These are phyloP conservation scores for Colletotrichum godetiae DNA, from an alignment of 2,329 filamentous ascomycete species.

Conservation along the genomic window DNA sequence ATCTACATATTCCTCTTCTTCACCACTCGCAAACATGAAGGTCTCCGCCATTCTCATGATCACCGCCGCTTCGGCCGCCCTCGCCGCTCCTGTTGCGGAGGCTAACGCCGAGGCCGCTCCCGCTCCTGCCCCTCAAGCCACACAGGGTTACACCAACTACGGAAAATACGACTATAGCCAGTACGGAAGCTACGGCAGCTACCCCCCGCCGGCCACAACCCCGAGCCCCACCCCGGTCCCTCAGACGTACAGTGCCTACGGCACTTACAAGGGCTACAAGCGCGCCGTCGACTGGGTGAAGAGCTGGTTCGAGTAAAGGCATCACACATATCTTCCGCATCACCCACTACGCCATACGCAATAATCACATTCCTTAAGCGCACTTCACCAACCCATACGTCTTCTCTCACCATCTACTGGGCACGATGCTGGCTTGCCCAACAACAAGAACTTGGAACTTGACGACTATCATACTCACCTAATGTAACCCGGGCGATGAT, in stretches of 20 bases:
- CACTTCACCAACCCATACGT: background rate
- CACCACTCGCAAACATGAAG: constrained; percentile 43
- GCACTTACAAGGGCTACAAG: constrained; percentile 28
- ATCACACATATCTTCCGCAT: background rate
- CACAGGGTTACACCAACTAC: constrained; percentile 26
- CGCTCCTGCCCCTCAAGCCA: background rate
- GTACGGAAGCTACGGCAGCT: constrained; percentile 33
- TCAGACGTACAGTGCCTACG: constrained; percentile 11
- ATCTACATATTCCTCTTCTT: background rate
- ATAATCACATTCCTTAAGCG: background rate
- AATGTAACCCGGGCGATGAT: background rate
- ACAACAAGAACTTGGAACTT: background rate
- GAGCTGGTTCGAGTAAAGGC: background rate
- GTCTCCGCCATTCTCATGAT: constrained; percentile 42
- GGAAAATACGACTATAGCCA: constrained; percentile 19
- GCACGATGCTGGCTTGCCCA: background rate
- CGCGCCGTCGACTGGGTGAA: constrained; percentile 25
- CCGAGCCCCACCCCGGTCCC: background rate
- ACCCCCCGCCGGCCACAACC: constrained; percentile 9
- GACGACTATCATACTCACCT: too few species aligned
- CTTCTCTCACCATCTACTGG: background rate
- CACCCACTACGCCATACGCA: background rate
- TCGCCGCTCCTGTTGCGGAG: constrained; percentile 33
- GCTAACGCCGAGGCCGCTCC: constrained; percentile 30
- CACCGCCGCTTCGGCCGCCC: constrained; percentile 39